Percentiles rank a stretch among this genome's conserved stretches.
These are phyloP conservation scores for Umbilicus rupestris DNA, from an alignment of 164 flowering plant species.

Conservation along the genomic window DNA sequence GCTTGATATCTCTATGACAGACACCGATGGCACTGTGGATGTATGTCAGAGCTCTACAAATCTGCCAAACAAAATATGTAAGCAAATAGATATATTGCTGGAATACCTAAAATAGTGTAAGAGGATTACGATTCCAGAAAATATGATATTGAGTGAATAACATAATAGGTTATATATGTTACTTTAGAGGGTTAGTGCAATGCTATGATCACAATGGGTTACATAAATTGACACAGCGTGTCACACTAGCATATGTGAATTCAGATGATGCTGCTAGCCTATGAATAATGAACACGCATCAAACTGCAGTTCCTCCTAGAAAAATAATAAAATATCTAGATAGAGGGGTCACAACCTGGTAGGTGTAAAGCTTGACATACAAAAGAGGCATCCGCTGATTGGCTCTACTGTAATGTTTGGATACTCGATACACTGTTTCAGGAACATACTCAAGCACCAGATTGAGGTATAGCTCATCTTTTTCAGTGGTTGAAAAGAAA, in stretches of 20 bases:
- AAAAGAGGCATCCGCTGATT: constrained; percentile 57
- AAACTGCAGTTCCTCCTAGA: too few species aligned
- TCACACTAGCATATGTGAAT: too few species aligned
- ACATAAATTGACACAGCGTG: too few species aligned
- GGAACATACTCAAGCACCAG: constrained; percentile 62
- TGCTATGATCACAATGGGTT: too few species aligned
- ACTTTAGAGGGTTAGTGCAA: too few species aligned
- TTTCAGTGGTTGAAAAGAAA: constrained; percentile 60
- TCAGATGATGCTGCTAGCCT: too few species aligned
- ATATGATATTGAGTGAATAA: background rate
- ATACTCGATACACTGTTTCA: constrained; percentile 56
- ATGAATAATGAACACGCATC: too few species aligned
- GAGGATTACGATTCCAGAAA: background rate
- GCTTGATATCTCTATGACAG: constrained; percentile 61
- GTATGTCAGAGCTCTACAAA: constrained; percentile 51
- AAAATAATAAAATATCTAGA: background rate
- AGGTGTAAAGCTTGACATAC: constrained; percentile 47
- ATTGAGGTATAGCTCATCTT: constrained; percentile 56
- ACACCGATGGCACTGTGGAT: constrained; percentile 49
- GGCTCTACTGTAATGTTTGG: constrained; percentile 52
- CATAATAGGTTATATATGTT: too few species aligned
- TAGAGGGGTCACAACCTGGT: constrained; percentile 29
- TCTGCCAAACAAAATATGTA: constrained; percentile 23
- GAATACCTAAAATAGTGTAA: background rate
- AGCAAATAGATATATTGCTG: background rate